These are phyloP conservation scores for Leccinum subgranulosum DNA, from an alignment of 768 basidiomycete species.

Conservation along the genomic window DNA sequence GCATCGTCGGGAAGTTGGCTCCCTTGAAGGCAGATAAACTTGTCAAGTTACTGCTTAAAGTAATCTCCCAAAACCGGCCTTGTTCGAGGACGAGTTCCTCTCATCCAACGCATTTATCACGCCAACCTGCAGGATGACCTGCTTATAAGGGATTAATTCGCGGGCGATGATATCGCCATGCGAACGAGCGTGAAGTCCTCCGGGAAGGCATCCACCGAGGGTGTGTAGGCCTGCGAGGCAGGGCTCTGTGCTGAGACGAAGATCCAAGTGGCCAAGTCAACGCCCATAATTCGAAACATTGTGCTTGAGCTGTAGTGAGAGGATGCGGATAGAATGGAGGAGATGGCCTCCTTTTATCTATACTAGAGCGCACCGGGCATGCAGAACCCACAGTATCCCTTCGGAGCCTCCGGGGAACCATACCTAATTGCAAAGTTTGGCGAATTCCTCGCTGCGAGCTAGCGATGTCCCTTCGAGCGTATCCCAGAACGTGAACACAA, in stretches of 20 bases:
- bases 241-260: conserved; percentile 20
- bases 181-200: conserved; percentile 27
- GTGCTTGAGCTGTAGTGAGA: no score
- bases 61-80: conserved; percentile 46
- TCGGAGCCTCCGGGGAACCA: no score
- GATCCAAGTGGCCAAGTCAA: conserved; percentile 3
- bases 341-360: no score
- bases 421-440: no score
- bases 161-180: conserved; percentile 15
- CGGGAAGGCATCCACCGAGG: conserved; percentile 18
- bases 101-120: conserved; percentile 49
- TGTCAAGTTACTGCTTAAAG: conserved; percentile 47
- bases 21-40: no score
- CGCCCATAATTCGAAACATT: no score
- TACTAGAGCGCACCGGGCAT: no score
- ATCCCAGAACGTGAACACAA: no score
- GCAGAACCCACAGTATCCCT: no score
- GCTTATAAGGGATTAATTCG: conserved; percentile 32
- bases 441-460: no score
- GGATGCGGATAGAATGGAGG: no score
- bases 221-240: conserved; percentile 27
- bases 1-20: conserved; percentile 39
- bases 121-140: conserved; percentile 41
- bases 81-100: conserved; percentile 40
- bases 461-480: no score